These are phyloP conservation scores for Beauveria medogensis DNA, from an alignment of 2,329 filamentous ascomycete species.

Conservation along the genomic window DNA sequence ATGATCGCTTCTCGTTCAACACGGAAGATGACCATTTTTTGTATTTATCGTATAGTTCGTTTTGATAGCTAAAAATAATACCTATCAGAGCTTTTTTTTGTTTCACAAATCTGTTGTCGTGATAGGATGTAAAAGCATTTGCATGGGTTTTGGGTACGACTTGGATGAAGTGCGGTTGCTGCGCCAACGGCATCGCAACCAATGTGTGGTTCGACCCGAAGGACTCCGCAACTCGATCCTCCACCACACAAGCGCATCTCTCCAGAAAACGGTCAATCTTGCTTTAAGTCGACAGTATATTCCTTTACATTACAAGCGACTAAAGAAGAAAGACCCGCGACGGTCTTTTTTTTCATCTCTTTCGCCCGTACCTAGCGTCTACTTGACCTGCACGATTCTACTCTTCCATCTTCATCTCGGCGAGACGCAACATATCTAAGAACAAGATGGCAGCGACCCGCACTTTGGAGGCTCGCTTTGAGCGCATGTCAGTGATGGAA, in stretches of 20 bases:
- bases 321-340: neutral
- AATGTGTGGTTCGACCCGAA: neutral
- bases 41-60: too few relatives aligned
- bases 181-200: slow-evolving; percentile 2
- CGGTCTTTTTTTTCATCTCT: neutral
- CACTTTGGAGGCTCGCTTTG: slow-evolving; percentile 77
- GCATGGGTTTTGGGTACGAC: neutral
- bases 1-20: too few relatives aligned
- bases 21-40: too few relatives aligned
- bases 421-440: neutral
- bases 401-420: neutral
- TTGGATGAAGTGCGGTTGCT: neutral
- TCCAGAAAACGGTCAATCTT: neutral
- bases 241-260: neutral
- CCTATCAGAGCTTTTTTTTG: too few relatives aligned
- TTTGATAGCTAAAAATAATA: too few relatives aligned
- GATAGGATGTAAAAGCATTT: too few relatives aligned
- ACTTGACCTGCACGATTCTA: neutral
- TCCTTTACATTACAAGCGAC: neutral
- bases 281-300: neutral
- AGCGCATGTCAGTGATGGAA: slow-evolving; percentile 82
- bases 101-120: too few relatives aligned
- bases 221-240: slow-evolving; percentile 2
- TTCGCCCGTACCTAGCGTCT: neutral
- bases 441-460: slow-evolving; percentile 49